Base-by-base conservation (phyloP, 2,329 filamentous ascomycete genomes). In the Chrysoporthe cubensis region DNA sequence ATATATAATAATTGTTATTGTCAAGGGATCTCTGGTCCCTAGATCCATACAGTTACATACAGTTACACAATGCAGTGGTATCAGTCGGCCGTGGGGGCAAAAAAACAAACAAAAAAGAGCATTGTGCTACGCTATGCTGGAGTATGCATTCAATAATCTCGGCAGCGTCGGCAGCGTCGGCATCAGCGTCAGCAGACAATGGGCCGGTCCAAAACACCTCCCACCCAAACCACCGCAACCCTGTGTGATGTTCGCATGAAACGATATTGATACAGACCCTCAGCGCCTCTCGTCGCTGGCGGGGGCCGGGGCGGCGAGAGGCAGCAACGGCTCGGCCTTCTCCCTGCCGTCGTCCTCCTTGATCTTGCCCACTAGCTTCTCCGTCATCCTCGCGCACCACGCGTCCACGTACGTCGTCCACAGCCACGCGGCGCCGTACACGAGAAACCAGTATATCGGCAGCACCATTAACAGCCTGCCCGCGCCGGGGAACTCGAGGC, bases 241-340 rank as follows among this genome's bases (percentile, higher is more conserved):
- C 37, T 5, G 37, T 40, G 6, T 9, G 6, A 40, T 5, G 37
- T 40, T 40, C 37, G 6, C 37, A 9, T 40, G 37, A 40, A 40
- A 40, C 37, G 37, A 40, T 40, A 40, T 40, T 6, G 5, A 40
- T 6, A 40, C 37, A 40, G 37, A 40, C 4, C 9, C 37, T 43
- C 21, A 60, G 18, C 37, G 42, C 8, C 18, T 8, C 16, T 14
- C 43, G 21, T 37, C 32, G 16, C 6, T 9, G 16, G 18, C 32
- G 21, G 43, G 40, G 6, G 26, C 18, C 43, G 63, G 56, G 26
- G 43, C 42, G 1, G 63, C 32, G 4, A 70, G 37, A 8, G 68
- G 75, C 65, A 76, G 72, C 59, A 78, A 63, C 7, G 77, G 72
- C n/a, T 69, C 73, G 16, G 73, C 72, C 71, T 78, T 78, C 67